Base-by-base conservation (phyloP, 2,329 filamentous ascomycete genomes). In the Hansfordia pulvinata region DNA sequence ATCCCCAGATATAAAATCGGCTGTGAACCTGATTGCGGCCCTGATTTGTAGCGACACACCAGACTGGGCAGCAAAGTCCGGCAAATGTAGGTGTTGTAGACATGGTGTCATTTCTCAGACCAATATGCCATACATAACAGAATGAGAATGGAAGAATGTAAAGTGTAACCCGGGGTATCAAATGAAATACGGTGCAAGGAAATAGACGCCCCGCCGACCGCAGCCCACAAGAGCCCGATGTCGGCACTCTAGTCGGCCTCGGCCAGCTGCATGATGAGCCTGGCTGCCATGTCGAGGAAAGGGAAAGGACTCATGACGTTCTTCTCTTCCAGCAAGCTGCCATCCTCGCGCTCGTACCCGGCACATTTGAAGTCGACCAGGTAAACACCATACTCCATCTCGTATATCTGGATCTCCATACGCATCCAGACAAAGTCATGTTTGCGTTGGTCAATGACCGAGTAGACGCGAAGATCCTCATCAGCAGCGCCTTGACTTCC, bases 331-430 rank as follows among this genome's bases (percentile, higher is more conserved):
- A 85, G 59, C 26, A 78, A 59, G 37, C 77, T 72, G 25, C 88
- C 77, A 29, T 90, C 63, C 9, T 61, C 46, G 24, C 68, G 83
- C 57, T 98, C 90, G 54, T 98, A 98, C 12, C 90, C 90, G 10
- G 90, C 86, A 50, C 88, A 96, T 50, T 94, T 96, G 64, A 98
- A 98, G 51, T 98, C 90, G 25, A 98, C 90, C 35, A 98, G 76
- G 52, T 88, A 96, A 38, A 90, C 88, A 29, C 82, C 79, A 31
- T 76, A 74, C 50, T 96, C 88, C 61, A 96, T 85, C 46, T 85
- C 79, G 53, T 94, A 94, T 27, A 94, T 76, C 50, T 94, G 90
- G 36, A 98, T 94, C 38, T 93, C 86, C 49, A 98, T 74, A 47
- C 93, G 90, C 44, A 96, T 79, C 47, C 81, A 88, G n/a, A 92